Conservation (phyloP, 1,284 basidiomycete species). For the Inonotus obliquus region DNA sequence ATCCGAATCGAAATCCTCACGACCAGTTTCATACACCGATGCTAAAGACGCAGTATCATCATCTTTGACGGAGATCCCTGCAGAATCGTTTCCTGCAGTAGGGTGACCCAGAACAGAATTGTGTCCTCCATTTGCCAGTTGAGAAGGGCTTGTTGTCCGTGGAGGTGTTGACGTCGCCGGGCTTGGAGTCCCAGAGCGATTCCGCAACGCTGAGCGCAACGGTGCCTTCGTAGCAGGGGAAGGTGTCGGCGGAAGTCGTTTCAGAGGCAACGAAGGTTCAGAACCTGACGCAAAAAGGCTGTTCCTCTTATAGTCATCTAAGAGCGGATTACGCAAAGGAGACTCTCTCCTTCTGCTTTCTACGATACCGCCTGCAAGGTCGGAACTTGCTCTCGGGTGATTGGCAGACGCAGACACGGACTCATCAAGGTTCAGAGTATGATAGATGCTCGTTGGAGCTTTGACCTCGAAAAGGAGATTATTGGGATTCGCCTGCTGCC, state of each 20-base stretch:
- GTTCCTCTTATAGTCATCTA: background rate
- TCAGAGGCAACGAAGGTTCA: conserved; percentile 14
- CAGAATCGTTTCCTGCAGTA: background rate
- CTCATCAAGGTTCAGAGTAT: background rate
- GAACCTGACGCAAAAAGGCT: conserved; percentile 14
- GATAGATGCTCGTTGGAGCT: conserved; percentile 12
- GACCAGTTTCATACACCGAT: conserved; percentile 59
- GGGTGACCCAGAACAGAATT: background rate
- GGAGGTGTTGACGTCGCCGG: conserved; percentile 2
- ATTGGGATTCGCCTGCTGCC: conserved; percentile 28
- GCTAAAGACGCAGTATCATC: background rate
- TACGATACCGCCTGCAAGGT: background rate
- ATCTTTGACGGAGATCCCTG: background rate
- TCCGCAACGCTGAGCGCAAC: conserved; percentile 13
- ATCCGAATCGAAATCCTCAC: conserved; percentile 40
- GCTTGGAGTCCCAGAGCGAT: conserved; percentile 12
- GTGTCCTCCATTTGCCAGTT: background rate
- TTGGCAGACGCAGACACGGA: background rate
- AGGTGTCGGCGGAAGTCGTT: background rate
- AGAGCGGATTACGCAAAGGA: background rate
- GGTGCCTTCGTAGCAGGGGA: conserved; percentile 1
- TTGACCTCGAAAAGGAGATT: conserved; percentile 25
- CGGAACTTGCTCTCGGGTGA: background rate
- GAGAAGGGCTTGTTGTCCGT: conserved; percentile 4
- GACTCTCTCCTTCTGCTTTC: background rate